phyloP scores from a whole-genome alignment of 1,284 basidiomycete species.

The Marasmius tenuissimus region DNA sequence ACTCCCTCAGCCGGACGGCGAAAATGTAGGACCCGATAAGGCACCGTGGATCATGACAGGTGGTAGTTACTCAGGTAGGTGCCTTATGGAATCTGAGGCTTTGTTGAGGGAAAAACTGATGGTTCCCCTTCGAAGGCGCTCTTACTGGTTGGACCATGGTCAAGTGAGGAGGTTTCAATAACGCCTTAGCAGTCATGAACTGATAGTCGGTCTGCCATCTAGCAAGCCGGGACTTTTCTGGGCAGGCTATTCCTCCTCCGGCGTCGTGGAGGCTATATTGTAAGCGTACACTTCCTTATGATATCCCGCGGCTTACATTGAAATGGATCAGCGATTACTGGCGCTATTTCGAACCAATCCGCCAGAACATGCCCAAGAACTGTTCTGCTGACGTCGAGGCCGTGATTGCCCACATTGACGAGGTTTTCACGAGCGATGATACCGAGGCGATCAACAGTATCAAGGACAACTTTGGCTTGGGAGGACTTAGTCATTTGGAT shows the following conservation, averaged over 20 bases:
- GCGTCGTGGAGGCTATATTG: conserved; percentile 63
- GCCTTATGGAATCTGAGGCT: background rate
- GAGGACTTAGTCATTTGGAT: conserved; percentile 56
- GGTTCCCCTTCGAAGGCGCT: conserved; percentile 39
- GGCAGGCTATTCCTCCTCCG: conserved; percentile 72
- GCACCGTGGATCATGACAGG: conserved; percentile 49
- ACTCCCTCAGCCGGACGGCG: conserved; percentile 66
- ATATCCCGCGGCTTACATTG: background rate
- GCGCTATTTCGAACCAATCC: conserved; percentile 73
- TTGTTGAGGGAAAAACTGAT: background rate
- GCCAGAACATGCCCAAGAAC: conserved; percentile 68
- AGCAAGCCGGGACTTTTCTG: conserved; percentile 68
- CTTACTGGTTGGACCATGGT: conserved; percentile 73
- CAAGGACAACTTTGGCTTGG: conserved; percentile 62
- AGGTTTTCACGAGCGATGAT: conserved; percentile 48
- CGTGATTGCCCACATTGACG: conserved; percentile 64
- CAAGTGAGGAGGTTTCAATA: conserved; percentile 42
- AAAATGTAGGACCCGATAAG: conserved; percentile 51
- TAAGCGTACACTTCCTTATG: conserved; percentile 23
- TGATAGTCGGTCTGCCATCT: conserved; percentile 8
- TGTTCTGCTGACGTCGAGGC: conserved; percentile 71
- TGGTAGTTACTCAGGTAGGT: conserved; percentile 56
- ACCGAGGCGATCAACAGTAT: conserved; percentile 47
- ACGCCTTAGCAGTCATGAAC: conserved; percentile 18
- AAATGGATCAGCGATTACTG: conserved; percentile 54